Evolutionary conservation across 2,329 filamentous ascomycete species (phyloP), one percentile per base, ranked within the genome.

Genomic region (Cladophialophora bantiana): DNA sequence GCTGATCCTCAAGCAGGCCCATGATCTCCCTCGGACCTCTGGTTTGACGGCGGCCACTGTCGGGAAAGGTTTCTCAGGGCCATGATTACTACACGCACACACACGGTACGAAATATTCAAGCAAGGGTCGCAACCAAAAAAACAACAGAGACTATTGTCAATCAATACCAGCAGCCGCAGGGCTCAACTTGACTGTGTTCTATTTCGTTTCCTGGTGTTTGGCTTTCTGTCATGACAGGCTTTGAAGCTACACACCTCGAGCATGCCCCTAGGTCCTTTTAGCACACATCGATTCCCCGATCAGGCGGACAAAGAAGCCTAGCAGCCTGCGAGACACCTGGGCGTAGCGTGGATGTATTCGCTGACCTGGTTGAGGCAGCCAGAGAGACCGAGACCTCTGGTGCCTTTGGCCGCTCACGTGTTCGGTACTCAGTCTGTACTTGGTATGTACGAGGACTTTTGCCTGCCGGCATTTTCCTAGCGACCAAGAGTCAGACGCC

Each of bases 1-100:
- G 45, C 45, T 50, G 45, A 50, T 50, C 45, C 45, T 50, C 45
- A 50, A 50, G 45, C 45, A 50, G 45, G 45, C 26, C 18, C 18
- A 26, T 20, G 15, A 7, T 50, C 10, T 10, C 18, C 45, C 10
- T 50, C 45, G 10, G 45, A 45, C 18, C 18, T 31, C 12, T 50
- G 45, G 18, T 31, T 26, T 18, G 7, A 7, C 9, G 45, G 45
- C 15, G 15, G 45, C 45, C 18, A 26, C 45, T 26, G 45, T n/a
- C 18, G 45, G 45, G 45, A 12, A 50, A 20, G 18, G 10, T 50
- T 50, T 20, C 26, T 20, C 20, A 26, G 45, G 45, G 20, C 45
- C 45, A 50, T 26, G 18, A 20, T 26, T 26, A 26, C 26, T 12
- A 42, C 40, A 26, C 45, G 3, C 26, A 3, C 26, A 50, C 15